Base-by-base conservation (phyloP, 768 basidiomycete genomes). In the Exsudoporus frostii region DNA sequence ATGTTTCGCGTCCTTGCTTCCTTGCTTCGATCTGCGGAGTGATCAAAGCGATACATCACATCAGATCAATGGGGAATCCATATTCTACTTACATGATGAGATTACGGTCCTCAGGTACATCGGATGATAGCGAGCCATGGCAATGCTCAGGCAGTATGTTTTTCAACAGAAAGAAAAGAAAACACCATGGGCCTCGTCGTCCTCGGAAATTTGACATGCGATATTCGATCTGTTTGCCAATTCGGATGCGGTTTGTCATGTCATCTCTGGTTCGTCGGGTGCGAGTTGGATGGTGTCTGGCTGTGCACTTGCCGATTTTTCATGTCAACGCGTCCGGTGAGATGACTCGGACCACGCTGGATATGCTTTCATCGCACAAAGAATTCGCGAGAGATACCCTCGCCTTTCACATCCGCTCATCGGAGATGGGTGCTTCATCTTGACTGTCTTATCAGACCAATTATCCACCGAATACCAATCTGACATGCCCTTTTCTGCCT, bases 21-120 rank as follows among this genome's bases (percentile, higher is more conserved):
- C 45, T 34, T 27, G 57, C 55, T 59, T 62, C 65, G 62, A 62
- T 64, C 60, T 66, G 65, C 55, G 65, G 57, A 60, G 65, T 53
- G 53, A 59, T 61, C 43, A 56, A 51, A 29, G 3, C 19, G 58
- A 42, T 25, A 42, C 32, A 59, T 62, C 52, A 42, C 32, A 59
- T 62, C 52, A 55, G 33, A 62, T 59, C 55, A 61, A 64, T 27
- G 53, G 55, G 51, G 54, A 49, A 50, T 49, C 41, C 34, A 33
- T 43, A 45, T 36, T 48, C 20, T 41, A 33, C 29, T 8, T 32
- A 48, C n/a, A 36, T 15, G 20, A 46, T 14, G 37, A 6, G 45
- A 62, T 56, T 53, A n/a, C 29, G 57, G 54, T 55, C 43, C 27
- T 36, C 15, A 43, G 22, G 38, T 34, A 45, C 36, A 25, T 50